phyloP scores from a whole-genome alignment of 306 rosid species.

The Acacia crassicarpa region DNA sequence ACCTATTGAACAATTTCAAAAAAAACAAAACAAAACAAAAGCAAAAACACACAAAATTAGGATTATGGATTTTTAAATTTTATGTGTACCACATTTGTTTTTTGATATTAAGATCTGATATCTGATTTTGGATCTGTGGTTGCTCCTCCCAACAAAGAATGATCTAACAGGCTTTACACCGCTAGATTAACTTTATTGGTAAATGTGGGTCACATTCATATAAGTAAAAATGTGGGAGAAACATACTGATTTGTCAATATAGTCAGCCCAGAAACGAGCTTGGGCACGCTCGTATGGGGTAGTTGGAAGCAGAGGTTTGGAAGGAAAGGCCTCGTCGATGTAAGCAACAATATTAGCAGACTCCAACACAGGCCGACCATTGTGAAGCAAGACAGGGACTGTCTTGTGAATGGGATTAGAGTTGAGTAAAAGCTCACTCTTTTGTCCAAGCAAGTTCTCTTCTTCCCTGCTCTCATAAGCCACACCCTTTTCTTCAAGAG shows the following conservation, averaged over 20 bases:
- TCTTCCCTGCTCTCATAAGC: slow-evolving; percentile 28
- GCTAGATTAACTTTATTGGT: fast-evolving
- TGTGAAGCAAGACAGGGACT: slow-evolving; percentile 69
- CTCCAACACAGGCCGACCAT: slow-evolving; percentile 51
- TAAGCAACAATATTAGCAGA: slow-evolving; percentile 49
- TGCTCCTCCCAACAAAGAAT: too few species aligned
- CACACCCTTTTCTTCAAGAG: slow-evolving; percentile 63
- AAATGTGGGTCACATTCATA: too few species aligned
- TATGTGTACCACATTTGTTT: too few species aligned
- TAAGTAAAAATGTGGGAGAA: background rate
- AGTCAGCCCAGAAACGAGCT: slow-evolving; percentile 70
- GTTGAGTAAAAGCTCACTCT: slow-evolving; percentile 60
- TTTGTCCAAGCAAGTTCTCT: slow-evolving; percentile 68
- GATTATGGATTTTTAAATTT: background rate
- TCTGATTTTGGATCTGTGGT: too few species aligned
- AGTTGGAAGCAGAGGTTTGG: slow-evolving; percentile 58
- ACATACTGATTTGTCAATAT: slow-evolving; percentile 62
- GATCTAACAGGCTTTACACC: too few species aligned
- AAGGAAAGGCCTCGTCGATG: slow-evolving; percentile 59
- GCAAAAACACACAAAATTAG: background rate
- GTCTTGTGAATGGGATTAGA: slow-evolving; percentile 63
- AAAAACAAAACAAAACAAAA: slow-evolving; percentile 5
- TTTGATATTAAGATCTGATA: too few species aligned
- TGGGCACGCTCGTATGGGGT: slow-evolving; percentile 50
- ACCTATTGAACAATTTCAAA: slow-evolving; percentile 42